These are phyloP conservation scores for Monosporozyma yasuniensis DNA, from an alignment of 805 yeast genomes.

Conservation along the genomic window DNA sequence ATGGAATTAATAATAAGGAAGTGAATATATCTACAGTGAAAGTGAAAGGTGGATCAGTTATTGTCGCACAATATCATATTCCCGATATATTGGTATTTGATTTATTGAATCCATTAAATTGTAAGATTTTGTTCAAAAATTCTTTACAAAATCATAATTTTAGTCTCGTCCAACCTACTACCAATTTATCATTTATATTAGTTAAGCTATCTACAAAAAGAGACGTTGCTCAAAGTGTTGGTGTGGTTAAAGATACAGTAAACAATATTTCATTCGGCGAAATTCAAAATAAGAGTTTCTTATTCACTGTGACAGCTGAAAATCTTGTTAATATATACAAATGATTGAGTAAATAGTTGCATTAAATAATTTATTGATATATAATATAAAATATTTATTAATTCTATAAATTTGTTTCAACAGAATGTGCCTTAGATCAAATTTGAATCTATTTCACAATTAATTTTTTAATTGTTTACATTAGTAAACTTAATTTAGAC, in stretches of 20 bases:
- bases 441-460: background rate
- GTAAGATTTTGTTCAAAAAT: slow-evolving; percentile 8
- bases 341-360: background rate
- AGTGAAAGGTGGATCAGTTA: slow-evolving; percentile 9
- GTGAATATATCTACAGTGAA: slow-evolving; percentile 1
- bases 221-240: background rate
- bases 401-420: too few species aligned
- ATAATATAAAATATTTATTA: background rate
- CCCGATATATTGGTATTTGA: slow-evolving; percentile 16
- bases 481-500: background rate
- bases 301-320: background rate
- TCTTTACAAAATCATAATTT: slow-evolving; percentile 4
- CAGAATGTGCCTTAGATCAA: too few species aligned
- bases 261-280: background rate
- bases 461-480: background rate
- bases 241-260: background rate
- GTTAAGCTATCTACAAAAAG: slow-evolving; percentile 1
- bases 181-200: slow-evolving; percentile 13
- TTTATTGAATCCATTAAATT: slow-evolving; percentile 8
- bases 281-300: background rate
- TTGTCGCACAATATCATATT: slow-evolving; percentile 12
- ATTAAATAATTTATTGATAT: background rate
- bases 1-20: background rate
- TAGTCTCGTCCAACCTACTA: slow-evolving; percentile 13
- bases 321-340: slow-evolving; percentile 2